Evolutionary conservation across 495 filamentous ascomycete genomes (phyloP), one percentile per base, ranked within the genome.

Genomic region (Tuber aestivum): DNA sequence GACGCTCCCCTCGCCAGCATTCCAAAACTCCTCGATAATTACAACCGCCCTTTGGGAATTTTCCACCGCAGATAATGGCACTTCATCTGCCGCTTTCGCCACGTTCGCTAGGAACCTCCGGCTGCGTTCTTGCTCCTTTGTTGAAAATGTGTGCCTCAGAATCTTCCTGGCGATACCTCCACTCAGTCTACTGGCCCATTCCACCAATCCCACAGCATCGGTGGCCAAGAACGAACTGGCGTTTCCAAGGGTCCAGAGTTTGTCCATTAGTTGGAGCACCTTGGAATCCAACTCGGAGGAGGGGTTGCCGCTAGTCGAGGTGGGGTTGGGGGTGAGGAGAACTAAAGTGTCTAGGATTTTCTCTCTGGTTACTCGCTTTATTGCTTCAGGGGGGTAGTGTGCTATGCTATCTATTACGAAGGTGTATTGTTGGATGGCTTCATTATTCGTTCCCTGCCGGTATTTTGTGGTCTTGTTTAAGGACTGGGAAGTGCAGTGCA

Each of bases 11-110:
- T 75, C 71, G 5, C 76, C 74, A 21, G 75, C 50, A 41, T 42
- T 69, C 80, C 80, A 82, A 50, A 82, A 79, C 69, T 82, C 80
- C 41, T 79, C 80, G 61, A 82, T 74, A 40, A 80, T 70, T 37
- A 71, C 4, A 20, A 14, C 14, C 4, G 56, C 56, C 3, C 56
- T 65, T 16, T 14, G 56, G 16, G 35, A 79, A 41, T 79, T 73
- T 70, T 16, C 78, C 79, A 35, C 38, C 72, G 21, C 72, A 73
- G 20, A 79, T n/a, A 7, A 35, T 10, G 41, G 41, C 14, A 4
- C 32, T 16, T 32, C 35, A 18, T 70, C 70, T 10, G 50, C 56
- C 10, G 65, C 35, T 20, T n/a, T 20, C 27, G 69, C 38, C 23
- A 79, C 68, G 20, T 35, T 50, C 38, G 10, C 42, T 48, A 79